phyloP scores from a whole-genome alignment of 768 basidiomycete species.

The Boletus edulis region DNA sequence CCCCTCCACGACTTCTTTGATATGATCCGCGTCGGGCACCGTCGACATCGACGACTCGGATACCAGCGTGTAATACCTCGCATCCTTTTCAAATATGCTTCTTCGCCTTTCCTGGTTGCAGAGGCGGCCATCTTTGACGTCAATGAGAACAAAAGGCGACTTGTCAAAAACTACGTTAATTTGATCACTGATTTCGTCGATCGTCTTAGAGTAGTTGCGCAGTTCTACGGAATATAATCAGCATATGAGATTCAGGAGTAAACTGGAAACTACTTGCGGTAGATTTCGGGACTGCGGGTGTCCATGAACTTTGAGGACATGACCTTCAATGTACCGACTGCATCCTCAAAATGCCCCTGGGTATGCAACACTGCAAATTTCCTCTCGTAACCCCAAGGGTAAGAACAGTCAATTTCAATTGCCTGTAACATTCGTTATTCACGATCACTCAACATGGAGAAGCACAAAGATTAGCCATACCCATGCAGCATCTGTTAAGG shows the following conservation, averaged over 20 bases:
- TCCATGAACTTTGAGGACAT: background rate
- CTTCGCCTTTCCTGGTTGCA: background rate
- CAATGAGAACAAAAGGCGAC: conserved; percentile 11
- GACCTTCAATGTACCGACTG: background rate
- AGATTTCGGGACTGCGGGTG: background rate
- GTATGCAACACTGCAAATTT: conserved; percentile 3
- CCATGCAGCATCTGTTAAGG: too few species aligned
- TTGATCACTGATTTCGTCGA: background rate
- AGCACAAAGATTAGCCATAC: too few species aligned
- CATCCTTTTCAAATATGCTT: conserved; percentile 1
- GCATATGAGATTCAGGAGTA: too few species aligned
- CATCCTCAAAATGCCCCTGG: background rate
- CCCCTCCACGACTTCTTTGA: background rate
- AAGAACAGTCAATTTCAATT: background rate
- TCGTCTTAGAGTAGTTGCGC: background rate
- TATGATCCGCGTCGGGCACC: background rate
- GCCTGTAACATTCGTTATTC: too few species aligned
- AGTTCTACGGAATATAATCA: background rate
- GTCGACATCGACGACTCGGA: background rate
- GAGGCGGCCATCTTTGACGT: conserved; percentile 4
- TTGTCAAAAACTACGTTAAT: too few species aligned
- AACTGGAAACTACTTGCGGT: background rate
- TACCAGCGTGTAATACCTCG: background rate
- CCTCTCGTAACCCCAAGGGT: background rate
- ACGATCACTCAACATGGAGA: too few species aligned